A percentile compares a stretch with the other conserved stretches of the same genome.
phyloP scores from a whole-genome alignment of 2,329 filamentous ascomycete genomes.

The Neoascochyta sp. region DNA sequence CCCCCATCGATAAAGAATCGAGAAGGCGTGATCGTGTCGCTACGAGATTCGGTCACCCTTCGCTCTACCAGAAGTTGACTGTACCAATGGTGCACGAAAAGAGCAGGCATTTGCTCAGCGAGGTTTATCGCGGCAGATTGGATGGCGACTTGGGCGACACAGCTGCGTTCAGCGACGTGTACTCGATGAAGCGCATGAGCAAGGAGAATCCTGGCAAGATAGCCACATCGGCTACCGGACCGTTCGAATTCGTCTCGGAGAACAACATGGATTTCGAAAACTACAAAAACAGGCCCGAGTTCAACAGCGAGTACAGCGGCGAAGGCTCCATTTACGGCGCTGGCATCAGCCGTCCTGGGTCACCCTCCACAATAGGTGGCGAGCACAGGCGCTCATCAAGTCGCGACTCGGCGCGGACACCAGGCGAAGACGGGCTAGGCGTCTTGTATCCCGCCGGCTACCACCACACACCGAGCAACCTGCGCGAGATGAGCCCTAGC shows the following conservation, averaged over 20 bases:
- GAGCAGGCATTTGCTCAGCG: conserved; percentile 79
- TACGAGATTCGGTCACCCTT: conserved; percentile 79
- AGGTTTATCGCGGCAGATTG: conserved; percentile 79
- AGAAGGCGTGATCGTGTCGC: conserved; percentile 63
- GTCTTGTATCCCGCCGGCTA: conserved; percentile 48
- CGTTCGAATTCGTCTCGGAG: conserved; percentile 89
- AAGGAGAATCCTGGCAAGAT: conserved; percentile 55
- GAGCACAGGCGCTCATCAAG: conserved; percentile 21
- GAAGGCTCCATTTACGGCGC: conserved; percentile 57
- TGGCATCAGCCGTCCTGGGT: conserved; percentile 58
- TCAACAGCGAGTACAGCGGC: conserved; percentile 81
- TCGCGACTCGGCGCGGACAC: conserved; percentile 29
- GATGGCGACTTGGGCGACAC: conserved; percentile 56
- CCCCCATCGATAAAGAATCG: conserved; percentile 42
- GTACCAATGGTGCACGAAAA: conserved; percentile 95
- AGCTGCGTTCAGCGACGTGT: conserved; percentile 78
- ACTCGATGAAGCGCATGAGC: conserved; percentile 75
- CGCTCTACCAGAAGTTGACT: conserved; percentile 81
- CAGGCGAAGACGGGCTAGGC: conserved; percentile 27
- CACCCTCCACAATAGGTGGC: conserved; percentile 44
- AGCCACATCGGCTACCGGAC: conserved; percentile 35
- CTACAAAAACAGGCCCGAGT: conserved; percentile 86
- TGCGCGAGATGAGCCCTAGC: conserved; percentile 44
- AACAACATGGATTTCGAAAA: conserved; percentile 83
- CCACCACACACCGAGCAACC: conserved; percentile 43